These are phyloP conservation scores for Vaccinium darrowii DNA, from an alignment of 148 eudicot species.

Conservation along the genomic window DNA sequence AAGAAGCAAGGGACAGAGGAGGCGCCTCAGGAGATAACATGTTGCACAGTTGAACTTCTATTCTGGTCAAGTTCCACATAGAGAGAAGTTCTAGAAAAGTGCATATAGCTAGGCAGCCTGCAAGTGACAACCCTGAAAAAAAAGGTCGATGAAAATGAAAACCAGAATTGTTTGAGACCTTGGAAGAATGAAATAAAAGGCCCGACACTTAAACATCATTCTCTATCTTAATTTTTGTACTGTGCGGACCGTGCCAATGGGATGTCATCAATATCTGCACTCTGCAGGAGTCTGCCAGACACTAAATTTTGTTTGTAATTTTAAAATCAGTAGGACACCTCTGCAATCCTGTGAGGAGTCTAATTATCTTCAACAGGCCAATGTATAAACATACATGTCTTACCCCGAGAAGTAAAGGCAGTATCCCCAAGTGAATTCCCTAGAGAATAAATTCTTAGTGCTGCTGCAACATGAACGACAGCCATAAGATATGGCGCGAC, in stretches of 20 bases:
- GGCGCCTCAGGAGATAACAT: constrained; percentile 91
- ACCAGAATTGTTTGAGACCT: neutral
- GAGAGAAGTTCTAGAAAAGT: constrained; percentile 81
- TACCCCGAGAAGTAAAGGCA: constrained; percentile 51
- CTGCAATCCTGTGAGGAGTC: neutral
- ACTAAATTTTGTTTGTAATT: neutral
- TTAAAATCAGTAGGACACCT: neutral
- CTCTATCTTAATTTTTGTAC: neutral
- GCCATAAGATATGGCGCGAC: constrained; percentile 89
- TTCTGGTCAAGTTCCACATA: constrained; percentile 95
- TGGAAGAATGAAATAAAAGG: neutral
- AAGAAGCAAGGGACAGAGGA: constrained; percentile 80
- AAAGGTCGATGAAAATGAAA: neutral
- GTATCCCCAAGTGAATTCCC: constrained; percentile 46
- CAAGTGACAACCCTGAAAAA: constrained; percentile 59
- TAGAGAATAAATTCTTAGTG: constrained; percentile 45
- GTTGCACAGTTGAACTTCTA: constrained; percentile 90
- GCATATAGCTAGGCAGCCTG: constrained; percentile 56
- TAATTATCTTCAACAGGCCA: constrained; percentile 6
- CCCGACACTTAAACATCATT: neutral
- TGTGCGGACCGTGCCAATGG: neutral
- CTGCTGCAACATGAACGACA: constrained; percentile 71
- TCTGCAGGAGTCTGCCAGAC: neutral
- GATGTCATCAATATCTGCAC: neutral
- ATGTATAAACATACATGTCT: constrained; percentile 25